Base-by-base conservation (phyloP, 768 basidiomycete genomes). In the Mycena galericulata region DNA sequence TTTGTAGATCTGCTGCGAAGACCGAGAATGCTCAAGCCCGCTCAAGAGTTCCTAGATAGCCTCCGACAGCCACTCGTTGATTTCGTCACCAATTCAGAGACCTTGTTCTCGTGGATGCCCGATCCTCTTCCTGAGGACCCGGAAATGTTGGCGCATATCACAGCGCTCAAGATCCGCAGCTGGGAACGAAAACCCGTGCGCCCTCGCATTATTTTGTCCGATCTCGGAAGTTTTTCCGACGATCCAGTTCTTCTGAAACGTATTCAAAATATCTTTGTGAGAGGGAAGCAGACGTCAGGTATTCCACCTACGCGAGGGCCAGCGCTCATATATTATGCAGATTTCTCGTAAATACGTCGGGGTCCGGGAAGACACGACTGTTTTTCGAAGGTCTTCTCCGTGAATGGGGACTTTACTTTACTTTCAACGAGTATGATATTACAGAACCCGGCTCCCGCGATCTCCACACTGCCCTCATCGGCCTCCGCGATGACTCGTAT, bases 231-330 rank as follows among this genome's bases (percentile, higher is more conserved):
- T 22, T 85, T 84, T 64, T 69, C 68, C 22, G 61, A 69, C 5
- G 80, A 83, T 30, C 62, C 68, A 14, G 34, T 72, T n/a, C 74
- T 84, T 18, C 66, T 76, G 20, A 67, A 65, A 30, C 77, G 84
- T 18, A 69, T 85, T 9, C 68, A 76, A 14, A 83, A 83, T 49
- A 80, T 85, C 14, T 85, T 85, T 65, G 81, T 83, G 78, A 76
- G 82, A 20, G 80, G 82, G 41, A 83, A 79, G 50, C 83, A 84
- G 65, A 83, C 83, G 82, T 84, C 50, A 63, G 83, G 78, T 9
- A 10, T 6, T 22, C 11, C 10, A 9, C n/a, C n/a, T 14, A 49
- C 3, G 22, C 6, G 17, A 14, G 17, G 5, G 10, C 29, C 2
- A 24, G 1, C 24, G 20, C 14, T 22, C 43, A 8, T n/a, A 15